These are phyloP conservation scores for Luzula sylvatica DNA, from an alignment of 176 grass and related monocot genomes.

Conservation along the genomic window DNA sequence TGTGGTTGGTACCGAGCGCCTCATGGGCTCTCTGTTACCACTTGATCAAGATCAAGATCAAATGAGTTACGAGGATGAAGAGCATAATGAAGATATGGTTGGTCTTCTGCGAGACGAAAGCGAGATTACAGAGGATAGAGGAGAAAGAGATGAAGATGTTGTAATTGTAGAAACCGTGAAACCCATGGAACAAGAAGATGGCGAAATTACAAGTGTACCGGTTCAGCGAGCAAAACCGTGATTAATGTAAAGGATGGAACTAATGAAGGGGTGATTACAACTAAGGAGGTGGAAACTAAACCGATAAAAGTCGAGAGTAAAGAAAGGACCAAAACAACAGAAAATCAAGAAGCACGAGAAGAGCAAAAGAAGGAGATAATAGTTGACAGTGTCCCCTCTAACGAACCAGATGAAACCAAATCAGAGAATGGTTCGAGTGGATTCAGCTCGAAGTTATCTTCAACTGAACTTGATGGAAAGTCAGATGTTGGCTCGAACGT, in stretches of 20 bases:
- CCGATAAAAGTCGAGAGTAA: neutral
- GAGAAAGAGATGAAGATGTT: neutral
- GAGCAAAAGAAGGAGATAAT: neutral
- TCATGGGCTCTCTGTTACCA: slow-evolving; percentile 17
- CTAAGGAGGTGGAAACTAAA: neutral
- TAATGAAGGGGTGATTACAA: neutral
- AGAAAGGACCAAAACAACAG: neutral
- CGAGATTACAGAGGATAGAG: neutral
- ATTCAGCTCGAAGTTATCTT: neutral
- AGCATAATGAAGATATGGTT: neutral
- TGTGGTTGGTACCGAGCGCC: neutral
- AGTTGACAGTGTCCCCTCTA: neutral
- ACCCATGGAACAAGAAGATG: neutral
- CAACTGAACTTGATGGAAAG: neutral
- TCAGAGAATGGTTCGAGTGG: neutral
- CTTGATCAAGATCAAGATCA: neutral
- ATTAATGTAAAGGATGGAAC: neutral
- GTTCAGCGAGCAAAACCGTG: neutral
- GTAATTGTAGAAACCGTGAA: neutral
- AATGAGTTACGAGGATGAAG: neutral
- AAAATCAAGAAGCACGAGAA: neutral
- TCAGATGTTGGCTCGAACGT: neutral
- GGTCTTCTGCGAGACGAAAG: slow-evolving; percentile 2
- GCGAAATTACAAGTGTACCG: neutral
- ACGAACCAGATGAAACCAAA: neutral